Evolutionary conservation across 768 basidiomycete species (phyloP).

Genomic region (Pisolithus marmoratus): DNA sequence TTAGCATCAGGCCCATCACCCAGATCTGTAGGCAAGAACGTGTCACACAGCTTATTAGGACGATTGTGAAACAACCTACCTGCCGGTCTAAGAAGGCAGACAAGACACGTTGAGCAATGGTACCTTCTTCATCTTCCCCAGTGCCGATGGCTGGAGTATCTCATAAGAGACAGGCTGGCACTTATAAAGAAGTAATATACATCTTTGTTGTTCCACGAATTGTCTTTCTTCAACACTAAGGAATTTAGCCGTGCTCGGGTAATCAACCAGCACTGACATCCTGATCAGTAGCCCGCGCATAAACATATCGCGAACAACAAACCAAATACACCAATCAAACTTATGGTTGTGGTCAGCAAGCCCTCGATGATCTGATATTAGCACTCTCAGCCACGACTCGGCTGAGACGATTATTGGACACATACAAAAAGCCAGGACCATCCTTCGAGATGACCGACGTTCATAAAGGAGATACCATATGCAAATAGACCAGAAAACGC

Average conservation of each 20-base stretch:
- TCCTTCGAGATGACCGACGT: constrained; percentile 36
- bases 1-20: constrained; percentile 52
- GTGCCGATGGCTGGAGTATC: constrained; percentile 47
- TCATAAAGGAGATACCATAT: constrained; percentile 48
- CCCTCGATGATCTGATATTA: constrained; percentile 53
- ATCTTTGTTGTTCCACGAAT: constrained; percentile 50
- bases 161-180: not conserved
- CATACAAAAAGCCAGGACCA: constrained; percentile 62
- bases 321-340: constrained; percentile 46
- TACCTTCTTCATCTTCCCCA: constrained; percentile 53
- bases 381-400: not conserved
- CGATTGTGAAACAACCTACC: constrained; percentile 21
- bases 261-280: constrained; percentile 50
- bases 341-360: constrained; percentile 51
- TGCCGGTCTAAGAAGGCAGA: constrained; percentile 62
- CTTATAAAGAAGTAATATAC: constrained; percentile 24
- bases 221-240: constrained; percentile 55
- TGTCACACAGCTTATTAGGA: not conserved
- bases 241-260: constrained; percentile 52
- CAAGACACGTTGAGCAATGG: constrained; percentile 47
- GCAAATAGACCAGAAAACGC: constrained; percentile 53
- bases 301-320: constrained; percentile 4
- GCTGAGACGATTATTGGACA: not conserved
- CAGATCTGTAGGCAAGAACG: constrained; percentile 30
- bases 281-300: not conserved